Base-by-base conservation (phyloP, 108 stramenopile species). In the Cyclotella cryptica region DNA sequence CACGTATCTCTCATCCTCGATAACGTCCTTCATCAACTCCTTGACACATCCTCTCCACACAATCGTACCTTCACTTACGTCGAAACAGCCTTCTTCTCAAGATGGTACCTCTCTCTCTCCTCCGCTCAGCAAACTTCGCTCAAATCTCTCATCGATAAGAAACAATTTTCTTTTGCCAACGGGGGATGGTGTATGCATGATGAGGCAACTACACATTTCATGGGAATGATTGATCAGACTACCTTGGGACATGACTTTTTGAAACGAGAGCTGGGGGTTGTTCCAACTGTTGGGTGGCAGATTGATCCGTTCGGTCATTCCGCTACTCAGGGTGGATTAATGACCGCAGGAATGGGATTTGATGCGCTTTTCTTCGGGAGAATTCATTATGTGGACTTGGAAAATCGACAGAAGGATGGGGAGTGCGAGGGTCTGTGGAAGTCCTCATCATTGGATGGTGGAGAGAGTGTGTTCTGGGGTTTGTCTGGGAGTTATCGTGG, bases 101-200 rank as follows among this genome's bases (percentile, higher is more conserved):
- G 92, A 75, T 99, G 98, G 98, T 99, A 96, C 93, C 51, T 75
- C 22, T 74, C 90, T 24, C 95, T 96, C 71, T 63, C 77, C 14
- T 79, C 85, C 10, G 68, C 72, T 3, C 62, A 74, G 45, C 79
- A 86, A 58, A 73, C 73, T 18, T 19, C 69, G 4, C 81, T 97
- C 18, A 84, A 88, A 47, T 45, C 66, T 10, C 81, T 98, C 13
- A 91, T 99, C 19, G 47, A 75, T 11, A 80, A 86, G 0, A 74
- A 89, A 11, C 96, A 93, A 62, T 84, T 97, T 35, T 73, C 83
- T 27, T 98, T 99, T 85, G 85, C 88, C 83, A 98, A 98, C 75
- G 98, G 97, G 28, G 98, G 97, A 49, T 99, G 98, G 98, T 95
- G 92, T 75, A 99, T 99, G 98, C 98, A 98, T 79, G 98, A 99